Percentiles rank a stretch among this genome's conserved stretches.
Evolutionary conservation across 148 eudicot species (phyloP).

Genomic region (Spergularia marina): DNA sequence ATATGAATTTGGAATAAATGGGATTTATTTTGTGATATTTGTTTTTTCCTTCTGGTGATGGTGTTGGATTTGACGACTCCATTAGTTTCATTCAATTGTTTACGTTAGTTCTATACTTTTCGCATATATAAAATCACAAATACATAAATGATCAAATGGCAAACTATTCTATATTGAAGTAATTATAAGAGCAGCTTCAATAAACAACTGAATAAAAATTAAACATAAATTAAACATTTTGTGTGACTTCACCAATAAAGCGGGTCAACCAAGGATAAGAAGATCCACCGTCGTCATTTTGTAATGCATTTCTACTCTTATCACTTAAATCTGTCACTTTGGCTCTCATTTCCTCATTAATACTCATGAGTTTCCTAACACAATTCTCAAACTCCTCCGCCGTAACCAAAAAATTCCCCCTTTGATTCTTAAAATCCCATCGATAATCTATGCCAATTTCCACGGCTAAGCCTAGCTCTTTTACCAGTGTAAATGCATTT

Average conservation of each 20-base stretch:
- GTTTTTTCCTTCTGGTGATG: no score
- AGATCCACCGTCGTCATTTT: constrained; percentile 31
- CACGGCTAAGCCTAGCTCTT: constrained; percentile 36
- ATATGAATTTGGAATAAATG: no score
- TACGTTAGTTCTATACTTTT: no score
- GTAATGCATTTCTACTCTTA: constrained; percentile 20
- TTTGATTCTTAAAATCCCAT: constrained; percentile 3
- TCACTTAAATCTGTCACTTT: constrained; percentile 26
- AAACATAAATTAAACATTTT: no score
- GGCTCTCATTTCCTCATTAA: constrained; percentile 3
- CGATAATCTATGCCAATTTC: constrained; percentile 42
- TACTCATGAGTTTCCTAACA: constrained; percentile 29
- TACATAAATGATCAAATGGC: no score
- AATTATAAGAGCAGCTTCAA: no score
- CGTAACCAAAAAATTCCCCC: constrained; percentile 18
- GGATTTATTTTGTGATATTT: no score
- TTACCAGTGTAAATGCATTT: constrained; percentile 42
- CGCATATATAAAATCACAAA: no score
- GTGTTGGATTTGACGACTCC: no score
- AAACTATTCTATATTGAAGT: no score
- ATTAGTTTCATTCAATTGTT: no score
- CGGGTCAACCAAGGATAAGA: constrained; percentile 20
- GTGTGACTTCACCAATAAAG: constrained; percentile 14
- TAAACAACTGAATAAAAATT: no score
- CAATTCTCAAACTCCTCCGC: constrained; percentile 36